Base-by-base conservation (phyloP, 495 filamentous ascomycete species). In the Rhizodiscina lignyota region DNA sequence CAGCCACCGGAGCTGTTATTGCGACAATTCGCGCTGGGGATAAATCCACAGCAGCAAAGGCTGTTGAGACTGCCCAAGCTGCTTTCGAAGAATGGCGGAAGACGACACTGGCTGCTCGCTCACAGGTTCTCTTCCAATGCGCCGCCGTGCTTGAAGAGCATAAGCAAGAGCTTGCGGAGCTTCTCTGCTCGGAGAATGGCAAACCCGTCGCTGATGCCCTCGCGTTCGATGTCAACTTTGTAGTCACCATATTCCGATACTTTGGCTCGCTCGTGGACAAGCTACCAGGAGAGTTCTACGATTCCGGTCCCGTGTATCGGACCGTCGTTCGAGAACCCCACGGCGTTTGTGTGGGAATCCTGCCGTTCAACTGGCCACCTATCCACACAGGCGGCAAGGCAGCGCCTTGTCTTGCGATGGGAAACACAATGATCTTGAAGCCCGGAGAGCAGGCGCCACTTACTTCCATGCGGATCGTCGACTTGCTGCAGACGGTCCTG, bases 251-350 rank as follows among this genome's bases (percentile, higher is more conserved):
- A 40, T 52, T 59, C 3, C 62, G 58, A 55, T 69, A 60, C 62
- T 69, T 67, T 43, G 51, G 60, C 0, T 64, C 57, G 5, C 77
- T 82, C 46, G 76, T 76, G 2, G 78, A 83, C 59, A 60, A 77
- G 15, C 63, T 82, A 10, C 67, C 70, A 4, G 77, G 78, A 18
- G 63, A 63, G 0, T 60, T 77, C 66, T 16, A 55, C 60, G 3
- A 61, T 75, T 5, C 51, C 73, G 0, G 54, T 64, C 0, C 68
- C 74, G 0, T 67, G 69, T 18, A 59, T 77, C 12, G 60, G 78
- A 3, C 54, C 77, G 22, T 68, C 82, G 60, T 81, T 38, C 79
- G 80, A 56, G 76, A 82, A 54, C 70, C 72, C 0, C 64, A 77
- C 42, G 74, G 74, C 15, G 72, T 77, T 5, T 61, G 67, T 1